Evolutionary conservation across 768 basidiomycete genomes (phyloP), one percentile per base, ranked within the genome.

Genomic region (Panaeolus cyanescens): DNA sequence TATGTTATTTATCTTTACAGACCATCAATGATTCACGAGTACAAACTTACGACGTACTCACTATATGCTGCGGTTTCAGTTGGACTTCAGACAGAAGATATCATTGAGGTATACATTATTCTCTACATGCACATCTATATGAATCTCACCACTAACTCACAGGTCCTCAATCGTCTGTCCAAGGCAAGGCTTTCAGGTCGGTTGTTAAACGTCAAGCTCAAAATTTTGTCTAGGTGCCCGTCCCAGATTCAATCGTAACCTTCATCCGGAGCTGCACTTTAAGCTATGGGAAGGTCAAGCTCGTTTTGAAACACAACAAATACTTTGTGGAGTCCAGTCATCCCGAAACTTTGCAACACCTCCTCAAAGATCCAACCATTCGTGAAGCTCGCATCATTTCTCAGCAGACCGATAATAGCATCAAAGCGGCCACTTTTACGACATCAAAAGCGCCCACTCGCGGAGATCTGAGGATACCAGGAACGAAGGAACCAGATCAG

Each of bases 11-110:
- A 37, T 36, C 56, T 31, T 53, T 66, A 58, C 65, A 96, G 96
- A 81, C 97, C 97, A 56, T 89, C 94, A 54, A 95, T 96, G 77
- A 96, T 99, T 64, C 96, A 99, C 79, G 97, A 99, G 81, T 99
- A 99, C 83, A 95, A 96, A 78, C 87, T 99, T 71, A 99, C 96
- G 60, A 91, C 95, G 45, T 97, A 99, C 75, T 99, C 96, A 17
- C 81, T 99, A 15, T 99, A 99, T 75, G 97, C 97, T 62, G 97
- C 97, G 55, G 96, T 99, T 63, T 98, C 96, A 13, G 97, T 99
- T 62, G 97, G 97, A 30, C 80, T 99, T 30, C 94, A 99, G 73
- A 99, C 97, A 8, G 91, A 96, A 67, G 96, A 99, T 74, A 99
- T 99, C 68, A 97, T 99, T 74, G 95, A 96, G 81, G 96, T 98